Evolutionary conservation across 2,329 filamentous ascomycete genomes (phyloP).

Genomic region (Davidsoniella neocaledoniae): DNA sequence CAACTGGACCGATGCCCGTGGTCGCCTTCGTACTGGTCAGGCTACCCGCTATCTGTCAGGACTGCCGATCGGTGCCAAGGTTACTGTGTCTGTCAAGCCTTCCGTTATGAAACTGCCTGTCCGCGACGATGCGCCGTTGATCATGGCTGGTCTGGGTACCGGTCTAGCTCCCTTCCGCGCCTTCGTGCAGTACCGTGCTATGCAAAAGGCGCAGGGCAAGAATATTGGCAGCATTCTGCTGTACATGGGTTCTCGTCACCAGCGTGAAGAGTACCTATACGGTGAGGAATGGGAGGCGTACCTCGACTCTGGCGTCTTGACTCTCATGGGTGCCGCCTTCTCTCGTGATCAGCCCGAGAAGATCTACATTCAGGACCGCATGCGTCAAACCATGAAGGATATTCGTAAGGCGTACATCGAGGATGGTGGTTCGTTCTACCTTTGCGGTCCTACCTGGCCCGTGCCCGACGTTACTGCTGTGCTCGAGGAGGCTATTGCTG

Average conservation of each 20-base stretch:
- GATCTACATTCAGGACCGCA: conserved; percentile 98
- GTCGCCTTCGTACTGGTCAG: conserved; percentile 80
- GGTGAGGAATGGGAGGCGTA: conserved; percentile 99
- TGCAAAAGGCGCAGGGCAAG: conserved; percentile 95
- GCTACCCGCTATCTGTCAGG: conserved; percentile 77
- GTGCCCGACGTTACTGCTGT: conserved; percentile 93
- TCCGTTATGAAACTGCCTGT: conserved; percentile 97
- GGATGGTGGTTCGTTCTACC: conserved; percentile 85
- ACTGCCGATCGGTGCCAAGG: conserved; percentile 55
- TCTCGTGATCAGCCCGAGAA: conserved; percentile 94
- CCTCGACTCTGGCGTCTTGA: conserved; percentile 86
- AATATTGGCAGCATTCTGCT: conserved; percentile 83
- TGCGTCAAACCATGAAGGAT: conserved; percentile 71
- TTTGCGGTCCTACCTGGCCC: conserved; percentile 96
- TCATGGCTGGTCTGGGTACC: conserved; percentile 98
- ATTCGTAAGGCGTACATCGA: conserved; percentile 76
- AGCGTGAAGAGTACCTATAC: conserved; percentile 96
- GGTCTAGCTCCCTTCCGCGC: conserved; percentile 98
- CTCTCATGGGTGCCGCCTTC: conserved; percentile 82
- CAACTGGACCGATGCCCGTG: conserved; percentile 78
- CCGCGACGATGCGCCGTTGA: conserved; percentile 76
- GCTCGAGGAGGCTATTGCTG: conserved; percentile 75
- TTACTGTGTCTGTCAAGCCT: conserved; percentile 91
- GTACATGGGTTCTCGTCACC: conserved; percentile 93
- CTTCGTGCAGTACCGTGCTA: conserved; percentile 93